These are phyloP conservation scores for Hypoxylon rickii DNA, from an alignment of 495 filamentous ascomycete genomes.

Conservation along the genomic window DNA sequence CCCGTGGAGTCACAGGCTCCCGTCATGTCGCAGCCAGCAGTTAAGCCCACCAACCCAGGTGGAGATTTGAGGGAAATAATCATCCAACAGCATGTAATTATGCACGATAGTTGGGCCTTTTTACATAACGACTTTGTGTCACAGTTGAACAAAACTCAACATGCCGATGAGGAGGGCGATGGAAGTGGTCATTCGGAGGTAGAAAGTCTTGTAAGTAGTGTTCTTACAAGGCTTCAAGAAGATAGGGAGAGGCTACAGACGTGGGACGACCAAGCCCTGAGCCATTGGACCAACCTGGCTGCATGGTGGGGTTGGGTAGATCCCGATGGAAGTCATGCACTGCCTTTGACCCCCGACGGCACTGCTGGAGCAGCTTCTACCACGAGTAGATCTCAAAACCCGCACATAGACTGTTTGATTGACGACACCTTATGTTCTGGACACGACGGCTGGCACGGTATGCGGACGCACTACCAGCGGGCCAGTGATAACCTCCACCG, in stretches of 20 bases:
- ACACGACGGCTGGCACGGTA: neutral
- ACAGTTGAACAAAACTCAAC: too few relatives aligned
- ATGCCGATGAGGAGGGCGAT: too few relatives aligned
- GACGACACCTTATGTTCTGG: constrained; percentile 3
- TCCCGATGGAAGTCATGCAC: neutral
- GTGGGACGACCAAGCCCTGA: neutral
- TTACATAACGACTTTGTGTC: neutral
- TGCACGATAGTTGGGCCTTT: neutral
- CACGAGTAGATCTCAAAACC: neutral
- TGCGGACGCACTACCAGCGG: constrained; percentile 2
- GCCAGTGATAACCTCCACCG: neutral
- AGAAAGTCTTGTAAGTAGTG: neutral
- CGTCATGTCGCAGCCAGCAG: neutral
- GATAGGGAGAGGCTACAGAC: neutral
- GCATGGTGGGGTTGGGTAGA: constrained; percentile 8
- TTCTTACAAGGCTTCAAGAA: neutral
- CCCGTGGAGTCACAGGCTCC: neutral
- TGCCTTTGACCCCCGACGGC: neutral
- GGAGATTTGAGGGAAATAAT: neutral
- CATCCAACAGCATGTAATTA: neutral
- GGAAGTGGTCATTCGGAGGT: neutral
- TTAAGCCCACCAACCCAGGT: neutral
- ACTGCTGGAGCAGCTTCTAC: neutral
- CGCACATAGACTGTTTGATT: neutral
- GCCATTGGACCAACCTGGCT: constrained; percentile 1